A percentile compares a stretch with the other conserved stretches of the same genome.
These are phyloP conservation scores for Schizophyllum commune DNA, from an alignment of 1,284 basidiomycete species.

Conservation along the genomic window DNA sequence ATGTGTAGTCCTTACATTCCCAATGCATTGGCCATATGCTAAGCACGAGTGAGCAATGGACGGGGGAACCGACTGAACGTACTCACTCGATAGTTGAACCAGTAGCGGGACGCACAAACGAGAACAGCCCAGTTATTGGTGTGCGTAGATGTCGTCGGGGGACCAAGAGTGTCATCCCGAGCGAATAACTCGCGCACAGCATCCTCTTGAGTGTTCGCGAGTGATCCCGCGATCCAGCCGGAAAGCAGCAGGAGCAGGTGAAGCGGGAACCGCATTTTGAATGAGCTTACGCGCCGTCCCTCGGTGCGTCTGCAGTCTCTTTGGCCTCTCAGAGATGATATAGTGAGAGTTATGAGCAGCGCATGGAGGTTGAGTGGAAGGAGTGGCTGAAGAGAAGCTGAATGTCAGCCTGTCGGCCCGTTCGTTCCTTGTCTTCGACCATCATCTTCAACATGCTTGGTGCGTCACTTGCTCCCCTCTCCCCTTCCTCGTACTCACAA, in stretches of 20 bases:
- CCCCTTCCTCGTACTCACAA: not conserved
- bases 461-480: slow-evolving; percentile 3
- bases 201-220: slow-evolving; percentile 23
- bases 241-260: slow-evolving; percentile 24
- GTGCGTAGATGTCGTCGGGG: slow-evolving; percentile 41
- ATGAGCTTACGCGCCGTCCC: not conserved
- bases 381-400: not conserved
- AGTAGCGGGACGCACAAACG: slow-evolving; percentile 90
- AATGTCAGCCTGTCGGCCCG: not conserved
- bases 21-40: slow-evolving; percentile 98
- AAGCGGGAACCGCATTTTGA: slow-evolving; percentile 26
- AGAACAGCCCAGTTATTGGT: slow-evolving; percentile 99
- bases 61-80: not conserved
- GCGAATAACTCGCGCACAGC: slow-evolving; percentile 29
- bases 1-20: slow-evolving; percentile 60
- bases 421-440: slow-evolving; percentile 5
- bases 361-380: not conserved
- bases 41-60: slow-evolving; percentile 1
- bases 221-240: slow-evolving; percentile 23
- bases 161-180: slow-evolving; percentile 16
- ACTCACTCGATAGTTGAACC: slow-evolving; percentile 94
- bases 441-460: slow-evolving; percentile 28
- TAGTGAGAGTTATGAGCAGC: not conserved
- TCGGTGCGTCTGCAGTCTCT: not conserved
- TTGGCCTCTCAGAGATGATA: not conserved